Base-by-base conservation (phyloP, 768 basidiomycete species). In the Hericium rajendrae region DNA sequence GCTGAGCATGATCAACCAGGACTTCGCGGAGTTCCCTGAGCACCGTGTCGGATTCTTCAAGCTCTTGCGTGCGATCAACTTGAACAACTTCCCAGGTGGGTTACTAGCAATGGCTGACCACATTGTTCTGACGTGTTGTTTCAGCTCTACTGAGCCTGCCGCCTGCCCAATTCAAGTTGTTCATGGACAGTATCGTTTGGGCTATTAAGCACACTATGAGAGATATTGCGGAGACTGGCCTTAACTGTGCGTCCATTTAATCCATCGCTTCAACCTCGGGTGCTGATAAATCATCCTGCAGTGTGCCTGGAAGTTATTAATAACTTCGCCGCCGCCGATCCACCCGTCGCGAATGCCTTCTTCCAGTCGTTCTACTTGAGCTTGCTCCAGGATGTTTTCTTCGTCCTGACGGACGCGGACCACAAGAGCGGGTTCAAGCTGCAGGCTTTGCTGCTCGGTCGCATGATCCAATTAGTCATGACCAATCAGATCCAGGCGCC, bases 181-280 rank as follows among this genome's bases (percentile, higher is more conserved):
- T 97, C 71, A 97, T 97, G 84, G 95, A 98, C 71, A 94, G 92
- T 59, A 89, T 97, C 62, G 87, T 95, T 53, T 99, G 97, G 95
- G 95, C 94, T n/a, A 95, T 97, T 76, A 99, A 99, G 72, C 97
- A 99, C 74, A 97, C 92, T 15, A 94, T 97, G 92, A 83, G 95
- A 55, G 95, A 98, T 71, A 97, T 99, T 60, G 91, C 93, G 4
- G 95, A 98, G 68, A 90, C 87, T 46, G 89, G 89, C 46, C 71
- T 91, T 58, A 89, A 86, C 66, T 68, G 89, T 91, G 73, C 55
- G 80, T 72, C 61, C 55, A 62, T 15, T 4, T 55, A 38, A 41
- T 16, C 41, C 26, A 26, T 60, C 49, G 20, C 40, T 38, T 51
- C 60, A 58, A 40, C 22, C 39, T 24, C 20, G 24, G 16, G 41